Evolutionary conservation across 768 basidiomycete genomes (phyloP), one percentile per base, ranked within the genome.

Genomic region (Suillus luteus): DNA sequence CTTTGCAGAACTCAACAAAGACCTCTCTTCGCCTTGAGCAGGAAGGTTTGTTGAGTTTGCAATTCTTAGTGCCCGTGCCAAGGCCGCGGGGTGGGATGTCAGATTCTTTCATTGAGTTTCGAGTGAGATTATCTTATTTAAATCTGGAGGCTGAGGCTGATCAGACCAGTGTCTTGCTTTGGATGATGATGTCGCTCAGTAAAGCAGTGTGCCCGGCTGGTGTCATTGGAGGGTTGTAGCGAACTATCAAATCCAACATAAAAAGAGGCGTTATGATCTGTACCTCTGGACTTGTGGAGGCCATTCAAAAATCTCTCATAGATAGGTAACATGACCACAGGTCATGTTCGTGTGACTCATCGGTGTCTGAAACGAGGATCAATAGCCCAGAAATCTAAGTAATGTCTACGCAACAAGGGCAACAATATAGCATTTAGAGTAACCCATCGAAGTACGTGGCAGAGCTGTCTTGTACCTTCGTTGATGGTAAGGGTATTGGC

Each of bases 21-120:
- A 92, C 95, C 2, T 96, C 94, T 0, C 75, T 99, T 51, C 84
- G 95, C 40, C 94, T 97, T 24, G 92, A 96, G 68, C 81, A 83
- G 24, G 85, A 87, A 60, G 96, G 96, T 0, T 76, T 95, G 51
- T 78, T 98, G 43, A 93, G 92, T 69, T 76, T 98, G 64, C 96
- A 99, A 70, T 92, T 97, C 75, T 81, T 97, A 67, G 95, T 97
- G 83, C 89, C 87, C 2, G 40, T 82, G 77, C 52, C 80, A 76
- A 77, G 72, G 35, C 69, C 73, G 3, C 76, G 69, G 27, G 77
- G 74, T 27, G 82, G 76, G 24, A 78, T 76, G 24, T 78, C 82
- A 58, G 81, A 87, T 60, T 92, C 87, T 0, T 95, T 95, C 69
- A 88, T 96, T 59, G 95, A 96, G 70, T 96, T 95, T 72, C 83